Evolutionary conservation across 176 grass and related monocot species (phyloP).

Genomic region (Eragrostis curvula): DNA sequence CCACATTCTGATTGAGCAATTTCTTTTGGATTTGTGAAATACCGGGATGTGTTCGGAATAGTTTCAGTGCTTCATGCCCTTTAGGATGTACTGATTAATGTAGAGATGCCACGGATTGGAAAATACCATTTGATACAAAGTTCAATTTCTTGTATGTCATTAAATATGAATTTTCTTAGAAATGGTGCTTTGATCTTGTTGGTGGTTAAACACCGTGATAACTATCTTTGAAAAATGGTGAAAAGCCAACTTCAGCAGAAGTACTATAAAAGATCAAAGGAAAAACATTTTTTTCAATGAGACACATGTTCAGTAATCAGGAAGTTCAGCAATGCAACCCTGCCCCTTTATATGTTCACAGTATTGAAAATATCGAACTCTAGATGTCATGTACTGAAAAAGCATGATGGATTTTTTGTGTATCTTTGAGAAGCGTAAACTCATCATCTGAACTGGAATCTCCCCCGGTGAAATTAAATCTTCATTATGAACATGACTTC

Average conservation of each 20-base stretch:
- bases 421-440: not conserved
- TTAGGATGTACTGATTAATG: not conserved
- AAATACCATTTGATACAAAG: not conserved
- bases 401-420: not conserved
- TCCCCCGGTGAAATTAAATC: not conserved
- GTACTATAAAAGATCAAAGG: not conserved
- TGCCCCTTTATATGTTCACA: too few relatives aligned
- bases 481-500: not conserved
- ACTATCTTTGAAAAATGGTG: not conserved
- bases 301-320: not conserved
- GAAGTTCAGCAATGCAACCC: too few relatives aligned
- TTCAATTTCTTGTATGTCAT: too few relatives aligned
- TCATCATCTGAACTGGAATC: not conserved
- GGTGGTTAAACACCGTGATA: not conserved
- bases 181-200: not conserved
- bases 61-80: not conserved
- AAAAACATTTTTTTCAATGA: not conserved
- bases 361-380: too few relatives aligned
- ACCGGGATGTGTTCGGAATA: not conserved
- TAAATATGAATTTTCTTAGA: not conserved
- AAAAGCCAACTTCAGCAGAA: not conserved
- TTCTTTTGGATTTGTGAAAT: not conserved
- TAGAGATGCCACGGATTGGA: not conserved
- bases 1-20: not conserved
- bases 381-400: too few relatives aligned